Evolutionary conservation across 2,329 filamentous ascomycete genomes (phyloP).

Genomic region (Akanthomyces muscarius): DNA sequence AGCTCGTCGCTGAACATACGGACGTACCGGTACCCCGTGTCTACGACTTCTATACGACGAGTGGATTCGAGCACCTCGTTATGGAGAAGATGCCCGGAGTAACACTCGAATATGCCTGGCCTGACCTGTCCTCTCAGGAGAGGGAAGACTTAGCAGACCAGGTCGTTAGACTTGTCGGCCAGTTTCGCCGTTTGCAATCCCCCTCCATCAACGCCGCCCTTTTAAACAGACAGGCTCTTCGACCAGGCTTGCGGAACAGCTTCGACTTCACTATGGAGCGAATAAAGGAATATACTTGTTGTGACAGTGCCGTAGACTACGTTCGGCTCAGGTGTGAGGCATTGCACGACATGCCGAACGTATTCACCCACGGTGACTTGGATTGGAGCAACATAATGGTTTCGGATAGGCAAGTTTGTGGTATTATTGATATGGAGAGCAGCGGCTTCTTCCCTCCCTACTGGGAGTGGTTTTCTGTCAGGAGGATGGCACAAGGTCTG

Average conservation of each 20-base stretch:
- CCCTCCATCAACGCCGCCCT: neutral
- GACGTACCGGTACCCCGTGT: constrained; percentile 2
- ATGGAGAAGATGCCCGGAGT: constrained; percentile 2
- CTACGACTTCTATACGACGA: constrained; percentile 1
- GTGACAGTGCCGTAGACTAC: neutral
- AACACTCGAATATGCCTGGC: neutral
- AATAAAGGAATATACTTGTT: neutral
- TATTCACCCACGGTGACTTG: constrained; percentile 13
- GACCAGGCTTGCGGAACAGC: neutral
- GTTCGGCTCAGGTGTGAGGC: neutral
- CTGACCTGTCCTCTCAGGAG: neutral
- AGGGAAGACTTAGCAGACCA: constrained; percentile 4
- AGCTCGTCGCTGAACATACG: constrained; percentile 1
- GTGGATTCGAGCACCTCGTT: constrained; percentile 1
- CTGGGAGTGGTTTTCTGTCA: constrained; percentile 7
- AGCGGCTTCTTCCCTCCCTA: constrained; percentile 14
- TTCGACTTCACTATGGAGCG: constrained; percentile 1
- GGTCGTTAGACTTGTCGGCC: constrained; percentile 1
- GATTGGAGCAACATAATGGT: constrained; percentile 16
- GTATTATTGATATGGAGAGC: constrained; percentile 11
- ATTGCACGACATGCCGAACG: neutral
- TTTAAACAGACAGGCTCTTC: neutral
- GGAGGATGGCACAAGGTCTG: neutral
- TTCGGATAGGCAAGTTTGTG: neutral
- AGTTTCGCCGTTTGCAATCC: neutral